Percentiles rank a stretch among this genome's conserved stretches.
These are phyloP conservation scores for Kalaharituber pfeilii DNA, from an alignment of 2,329 filamentous ascomycete genomes.

Conservation along the genomic window DNA sequence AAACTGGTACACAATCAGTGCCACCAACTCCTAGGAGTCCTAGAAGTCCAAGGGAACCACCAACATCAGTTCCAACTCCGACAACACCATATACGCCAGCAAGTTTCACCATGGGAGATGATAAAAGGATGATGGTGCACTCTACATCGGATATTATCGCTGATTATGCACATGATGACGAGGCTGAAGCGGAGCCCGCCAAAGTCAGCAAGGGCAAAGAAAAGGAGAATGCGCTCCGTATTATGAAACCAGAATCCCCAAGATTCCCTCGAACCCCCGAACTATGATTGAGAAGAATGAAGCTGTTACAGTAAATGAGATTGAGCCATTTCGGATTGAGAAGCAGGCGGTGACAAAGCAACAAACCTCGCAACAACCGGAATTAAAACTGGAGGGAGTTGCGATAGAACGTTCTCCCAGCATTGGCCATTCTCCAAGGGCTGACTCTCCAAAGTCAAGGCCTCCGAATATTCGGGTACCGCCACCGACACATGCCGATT, in stretches of 20 bases:
- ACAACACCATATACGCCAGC: not conserved
- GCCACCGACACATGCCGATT: not conserved
- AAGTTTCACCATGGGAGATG: not conserved
- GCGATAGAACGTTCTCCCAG: not conserved
- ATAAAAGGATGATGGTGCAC: not conserved
- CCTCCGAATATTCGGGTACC: not conserved
- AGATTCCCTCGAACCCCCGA: too few relatives aligned
- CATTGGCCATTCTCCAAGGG: not conserved
- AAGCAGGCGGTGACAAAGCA: not conserved
- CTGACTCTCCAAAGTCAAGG: not conserved
- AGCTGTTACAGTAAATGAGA: not conserved
- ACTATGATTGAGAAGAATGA: not conserved
- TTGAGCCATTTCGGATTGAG: not conserved
- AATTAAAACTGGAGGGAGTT: not conserved
- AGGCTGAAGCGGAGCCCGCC: not conserved
- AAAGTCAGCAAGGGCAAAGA: not conserved
- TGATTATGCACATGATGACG: not conserved
- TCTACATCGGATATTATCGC: not conserved
- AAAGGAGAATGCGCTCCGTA: too few relatives aligned
- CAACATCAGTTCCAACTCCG: not conserved
- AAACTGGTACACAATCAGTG: not conserved
- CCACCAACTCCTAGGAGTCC: not conserved
- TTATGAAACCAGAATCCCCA: too few relatives aligned
- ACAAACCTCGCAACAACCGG: not conserved
- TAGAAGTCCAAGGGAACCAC: too few relatives aligned